Percentiles rank a stretch among this genome's conserved stretches.
Evolutionary conservation across 2,329 filamentous ascomycete genomes (phyloP).

Genomic region (Alternaria hordeiaustralica): DNA sequence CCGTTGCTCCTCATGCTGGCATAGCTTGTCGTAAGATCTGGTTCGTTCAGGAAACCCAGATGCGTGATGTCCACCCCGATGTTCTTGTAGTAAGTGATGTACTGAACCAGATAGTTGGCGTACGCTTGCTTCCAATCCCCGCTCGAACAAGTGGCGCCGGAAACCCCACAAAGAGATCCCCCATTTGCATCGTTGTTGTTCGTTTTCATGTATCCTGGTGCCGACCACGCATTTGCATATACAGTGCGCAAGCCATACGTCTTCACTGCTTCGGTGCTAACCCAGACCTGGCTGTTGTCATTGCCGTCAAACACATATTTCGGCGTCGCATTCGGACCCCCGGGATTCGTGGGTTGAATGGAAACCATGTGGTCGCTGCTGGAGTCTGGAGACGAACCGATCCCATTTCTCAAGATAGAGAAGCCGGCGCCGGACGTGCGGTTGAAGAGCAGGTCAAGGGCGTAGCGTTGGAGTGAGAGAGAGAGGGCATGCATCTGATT

Average conservation of each 20-base stretch:
- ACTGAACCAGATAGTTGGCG: conserved; percentile 57
- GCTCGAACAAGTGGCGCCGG: conserved; percentile 48
- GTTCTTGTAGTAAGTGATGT: conserved; percentile 53
- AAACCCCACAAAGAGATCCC: conserved; percentile 57
- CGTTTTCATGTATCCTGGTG: conserved; percentile 61
- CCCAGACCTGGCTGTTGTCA: conserved; percentile 58
- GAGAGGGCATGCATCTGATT: conserved; percentile 53
- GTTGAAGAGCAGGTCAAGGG: conserved; percentile 56
- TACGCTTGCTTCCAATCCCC: conserved; percentile 59
- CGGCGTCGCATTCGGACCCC: conserved; percentile 29
- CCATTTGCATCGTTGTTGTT: conserved; percentile 55
- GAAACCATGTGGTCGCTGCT: conserved; percentile 48
- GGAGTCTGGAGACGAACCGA: conserved; percentile 54
- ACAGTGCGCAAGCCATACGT: conserved; percentile 54
- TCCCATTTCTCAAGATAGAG: conserved; percentile 55
- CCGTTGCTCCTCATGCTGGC: conserved; percentile 55
- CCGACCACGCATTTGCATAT: conserved; percentile 60
- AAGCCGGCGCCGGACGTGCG: conserved; percentile 54
- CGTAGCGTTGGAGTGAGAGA: conserved; percentile 46
- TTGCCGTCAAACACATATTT: conserved; percentile 41
- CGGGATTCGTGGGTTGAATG: conserved; percentile 36
- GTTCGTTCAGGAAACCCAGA: conserved; percentile 56
- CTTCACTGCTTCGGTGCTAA: conserved; percentile 57
- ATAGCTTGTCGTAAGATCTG: conserved; percentile 46
- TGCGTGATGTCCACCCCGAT: conserved; percentile 51